Evolutionary conservation across 2,329 filamentous ascomycete species (phyloP), one percentile per base, ranked within the genome.

Genomic region (Penicillium sp.): DNA sequence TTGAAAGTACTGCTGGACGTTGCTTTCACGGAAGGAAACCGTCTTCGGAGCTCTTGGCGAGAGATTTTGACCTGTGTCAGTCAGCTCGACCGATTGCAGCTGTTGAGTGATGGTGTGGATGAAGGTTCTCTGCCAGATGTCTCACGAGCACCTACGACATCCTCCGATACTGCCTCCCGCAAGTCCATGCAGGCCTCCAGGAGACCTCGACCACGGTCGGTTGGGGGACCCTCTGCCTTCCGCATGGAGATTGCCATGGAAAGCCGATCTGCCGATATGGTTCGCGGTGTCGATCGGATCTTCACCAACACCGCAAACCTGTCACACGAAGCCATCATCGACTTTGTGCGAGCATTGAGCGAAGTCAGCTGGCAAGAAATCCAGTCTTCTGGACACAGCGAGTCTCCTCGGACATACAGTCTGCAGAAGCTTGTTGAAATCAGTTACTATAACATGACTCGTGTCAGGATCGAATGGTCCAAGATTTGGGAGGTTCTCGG

Each of bases 311-410:
- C 95, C 0, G 94, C 93, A 8, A 93, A 96, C 68, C 83, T 99
- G 2, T 93, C 90, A 4, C 93, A 93, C 60, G 92, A 97, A 66
- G 93, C 94, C 3, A 99, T 99, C 70, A 90, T 98, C 1, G 89
- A 96, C 74, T 99, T 99, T 74, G 94, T 96, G 53, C 88, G 88
- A 57, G 93, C 95, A 0, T 79, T 99, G 59, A 96, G 91, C 7
- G 92, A 97, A 73, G 94, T 99, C 65, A 98, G 94, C 76, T 98
- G 95, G 95, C 94, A 98, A 71, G 95, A 99, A 76, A 99, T 99
- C 71, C 94, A 96, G 73, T 96, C 95, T 3, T 98, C 95, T 0
- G 95, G 95, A 0, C 91, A 94, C 58, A 97, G 94, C 71, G 95
- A 99, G 61, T 96, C 92, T 22, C 95, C 95, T 11, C 88, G 96